Evolutionary conservation across 139 green algal species (phyloP).

Genomic region (Coccomyxa sp.): DNA sequence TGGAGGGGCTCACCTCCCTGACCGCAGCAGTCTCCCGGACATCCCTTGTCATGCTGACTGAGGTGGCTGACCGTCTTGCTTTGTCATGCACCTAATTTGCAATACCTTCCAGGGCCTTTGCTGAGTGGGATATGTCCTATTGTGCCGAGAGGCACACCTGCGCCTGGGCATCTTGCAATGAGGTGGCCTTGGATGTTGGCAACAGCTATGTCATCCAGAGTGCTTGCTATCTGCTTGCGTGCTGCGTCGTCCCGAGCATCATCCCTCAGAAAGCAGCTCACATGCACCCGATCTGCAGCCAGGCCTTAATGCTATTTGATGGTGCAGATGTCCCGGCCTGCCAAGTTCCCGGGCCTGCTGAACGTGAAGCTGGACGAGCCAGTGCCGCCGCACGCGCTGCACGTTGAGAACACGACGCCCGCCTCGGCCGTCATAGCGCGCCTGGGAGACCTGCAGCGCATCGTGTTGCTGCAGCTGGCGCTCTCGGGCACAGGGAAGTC

Average conservation of each 20-base stretch:
- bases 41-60: slow-evolving; percentile 46
- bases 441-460: slow-evolving; percentile 65
- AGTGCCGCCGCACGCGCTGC: not conserved
- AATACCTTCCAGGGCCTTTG: too few species aligned
- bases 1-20: slow-evolving; percentile 55
- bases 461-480: slow-evolving; percentile 59
- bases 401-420: not conserved
- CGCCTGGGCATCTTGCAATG: too few species aligned
- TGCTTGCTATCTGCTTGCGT: too few species aligned
- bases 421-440: not conserved
- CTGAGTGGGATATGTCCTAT: too few species aligned
- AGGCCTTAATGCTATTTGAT: too few species aligned
- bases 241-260: too few species aligned
- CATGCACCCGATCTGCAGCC: too few species aligned
- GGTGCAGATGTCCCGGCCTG: not conserved
- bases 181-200: too few species aligned
- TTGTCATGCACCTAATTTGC: not conserved
- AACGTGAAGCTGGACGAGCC: not conserved
- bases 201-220: too few species aligned
- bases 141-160: too few species aligned
- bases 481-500: slow-evolving; percentile 53
- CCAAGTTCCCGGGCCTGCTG: not conserved
- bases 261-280: too few species aligned
- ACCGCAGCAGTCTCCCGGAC: slow-evolving; percentile 60
- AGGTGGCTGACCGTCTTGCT: slow-evolving; percentile 14